Conservation (phyloP, 352 stramenopile species). For the Globisporangium cylindrosporum region DNA sequence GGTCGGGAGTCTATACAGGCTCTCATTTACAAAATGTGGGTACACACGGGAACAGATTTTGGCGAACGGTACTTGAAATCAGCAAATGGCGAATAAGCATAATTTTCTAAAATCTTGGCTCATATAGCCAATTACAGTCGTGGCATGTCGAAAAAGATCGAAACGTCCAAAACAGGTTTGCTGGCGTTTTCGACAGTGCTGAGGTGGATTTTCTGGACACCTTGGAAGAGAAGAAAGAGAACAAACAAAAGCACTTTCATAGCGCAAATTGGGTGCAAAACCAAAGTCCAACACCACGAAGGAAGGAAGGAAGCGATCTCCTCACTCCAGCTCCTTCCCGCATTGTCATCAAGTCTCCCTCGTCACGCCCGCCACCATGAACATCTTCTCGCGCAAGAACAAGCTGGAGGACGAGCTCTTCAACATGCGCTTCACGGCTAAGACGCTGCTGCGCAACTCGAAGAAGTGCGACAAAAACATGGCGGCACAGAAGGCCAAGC, state of each 20-base stretch:
- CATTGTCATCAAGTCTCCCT: neutral
- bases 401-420: constrained; percentile 88
- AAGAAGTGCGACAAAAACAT: constrained; percentile 99
- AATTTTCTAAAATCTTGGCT: too few species aligned
- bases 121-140: too few species aligned
- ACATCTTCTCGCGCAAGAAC: constrained; percentile 83
- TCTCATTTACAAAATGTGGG: too few species aligned
- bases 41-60: too few species aligned
- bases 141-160: too few species aligned
- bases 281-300: neutral
- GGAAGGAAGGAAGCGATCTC: neutral
- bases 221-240: neutral
- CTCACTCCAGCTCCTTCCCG: too few species aligned
- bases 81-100: too few species aligned
- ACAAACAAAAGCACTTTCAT: neutral
- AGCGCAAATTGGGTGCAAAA: neutral
- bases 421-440: constrained; percentile 90
- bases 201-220: neutral
- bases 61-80: too few species aligned
- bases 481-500: constrained; percentile 91
- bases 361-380: constrained; percentile 33
- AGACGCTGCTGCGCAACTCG: constrained; percentile 85
- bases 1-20: too few species aligned
- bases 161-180: too few species aligned
- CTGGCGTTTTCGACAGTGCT: too few species aligned